Evolutionary conservation across 2,329 filamentous ascomycete species (phyloP).

Genomic region (Furcasterigmium sp.): DNA sequence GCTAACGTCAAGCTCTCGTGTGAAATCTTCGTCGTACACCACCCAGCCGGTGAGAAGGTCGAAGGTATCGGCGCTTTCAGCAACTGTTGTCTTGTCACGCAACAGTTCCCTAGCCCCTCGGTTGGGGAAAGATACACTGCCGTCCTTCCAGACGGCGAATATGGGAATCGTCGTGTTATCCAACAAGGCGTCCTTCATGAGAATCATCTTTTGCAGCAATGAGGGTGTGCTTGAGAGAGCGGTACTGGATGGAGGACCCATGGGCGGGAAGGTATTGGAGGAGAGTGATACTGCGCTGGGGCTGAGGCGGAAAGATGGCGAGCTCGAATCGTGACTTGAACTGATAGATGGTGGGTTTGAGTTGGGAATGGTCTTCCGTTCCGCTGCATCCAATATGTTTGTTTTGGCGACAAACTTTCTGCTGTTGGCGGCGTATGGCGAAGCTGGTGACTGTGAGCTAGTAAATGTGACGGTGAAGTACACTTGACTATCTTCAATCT

Average conservation of each 20-base stretch:
- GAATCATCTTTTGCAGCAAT: constrained; percentile 65
- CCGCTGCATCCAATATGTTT: constrained; percentile 38
- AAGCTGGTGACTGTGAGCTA: constrained; percentile 39
- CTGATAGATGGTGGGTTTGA: constrained; percentile 41
- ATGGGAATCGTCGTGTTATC: constrained; percentile 72
- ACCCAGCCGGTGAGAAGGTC: constrained; percentile 57
- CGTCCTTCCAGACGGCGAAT: constrained; percentile 76
- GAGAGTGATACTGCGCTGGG: constrained; percentile 50
- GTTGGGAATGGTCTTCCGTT: constrained; percentile 36
- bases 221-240: constrained; percentile 55
- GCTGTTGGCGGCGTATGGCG: constrained; percentile 22
- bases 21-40: constrained; percentile 64
- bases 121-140: constrained; percentile 69
- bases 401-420: constrained; percentile 33
- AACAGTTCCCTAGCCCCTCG: constrained; percentile 55
- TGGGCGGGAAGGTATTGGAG: constrained; percentile 58
- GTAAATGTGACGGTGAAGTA: constrained; percentile 76
- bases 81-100: constrained; percentile 31
- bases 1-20: constrained; percentile 44
- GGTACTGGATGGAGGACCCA: constrained; percentile 56
- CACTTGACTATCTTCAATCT: constrained; percentile 57
- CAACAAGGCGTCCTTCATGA: constrained; percentile 72
- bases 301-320: constrained; percentile 38
- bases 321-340: constrained; percentile 42
- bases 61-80: constrained; percentile 37